phyloP scores from a whole-genome alignment of 306 rosid genomes.

The Bauhinia variegata region DNA sequence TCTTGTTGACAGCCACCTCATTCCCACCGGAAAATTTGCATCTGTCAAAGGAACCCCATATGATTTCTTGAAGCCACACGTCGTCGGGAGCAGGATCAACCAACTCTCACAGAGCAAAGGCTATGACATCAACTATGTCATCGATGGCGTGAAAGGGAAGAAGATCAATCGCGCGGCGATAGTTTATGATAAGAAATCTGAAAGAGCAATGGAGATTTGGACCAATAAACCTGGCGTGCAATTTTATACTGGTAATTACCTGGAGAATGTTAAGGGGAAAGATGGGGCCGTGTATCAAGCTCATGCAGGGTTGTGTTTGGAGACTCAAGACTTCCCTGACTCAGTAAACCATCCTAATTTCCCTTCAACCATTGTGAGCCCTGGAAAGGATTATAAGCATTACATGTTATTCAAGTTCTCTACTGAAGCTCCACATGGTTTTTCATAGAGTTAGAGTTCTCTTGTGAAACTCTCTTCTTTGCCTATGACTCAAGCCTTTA shows the following conservation, averaged over 20 bases:
- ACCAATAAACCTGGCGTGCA: constrained; percentile 72
- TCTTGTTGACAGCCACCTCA: constrained; percentile 53
- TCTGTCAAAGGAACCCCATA: constrained; percentile 70
- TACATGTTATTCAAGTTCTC: constrained; percentile 60
- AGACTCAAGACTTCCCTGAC: constrained; percentile 76
- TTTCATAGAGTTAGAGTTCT: constrained; percentile 4
- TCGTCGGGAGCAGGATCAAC: constrained; percentile 66
- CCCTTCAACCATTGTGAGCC: constrained; percentile 74
- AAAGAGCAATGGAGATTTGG: constrained; percentile 52
- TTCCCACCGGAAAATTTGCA: constrained; percentile 76
- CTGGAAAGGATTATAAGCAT: constrained; percentile 60
- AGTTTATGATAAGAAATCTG: constrained; percentile 56
- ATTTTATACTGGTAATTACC: constrained; percentile 47
- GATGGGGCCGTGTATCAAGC: constrained; percentile 58
- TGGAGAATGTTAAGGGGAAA: constrained; percentile 62
- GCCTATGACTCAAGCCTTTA: not conserved
- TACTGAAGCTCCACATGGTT: constrained; percentile 34
- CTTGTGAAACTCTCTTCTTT: not conserved
- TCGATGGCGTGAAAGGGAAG: constrained; percentile 48
- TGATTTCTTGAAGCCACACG: constrained; percentile 69
- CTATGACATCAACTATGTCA: constrained; percentile 74
- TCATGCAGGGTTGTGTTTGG: constrained; percentile 61
- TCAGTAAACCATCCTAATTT: constrained; percentile 75
- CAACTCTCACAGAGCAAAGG: constrained; percentile 52
- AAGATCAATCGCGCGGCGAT: constrained; percentile 44